Base-by-base conservation (phyloP, 192 early-diverging fungal genomes). In the Geranomyces michiganensis region DNA sequence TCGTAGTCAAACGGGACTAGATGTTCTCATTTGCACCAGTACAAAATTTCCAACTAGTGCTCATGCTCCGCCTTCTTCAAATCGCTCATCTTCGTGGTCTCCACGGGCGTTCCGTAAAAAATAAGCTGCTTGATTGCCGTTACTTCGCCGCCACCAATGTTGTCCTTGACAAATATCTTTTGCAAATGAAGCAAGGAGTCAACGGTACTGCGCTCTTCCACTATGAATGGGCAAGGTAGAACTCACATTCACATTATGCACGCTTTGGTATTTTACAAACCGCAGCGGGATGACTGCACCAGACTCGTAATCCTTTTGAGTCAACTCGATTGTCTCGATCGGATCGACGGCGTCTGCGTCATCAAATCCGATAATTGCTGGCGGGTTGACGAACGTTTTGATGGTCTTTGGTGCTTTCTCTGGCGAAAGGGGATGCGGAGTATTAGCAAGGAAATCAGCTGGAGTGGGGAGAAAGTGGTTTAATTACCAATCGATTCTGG, bases 231-330 rank as follows among this genome's bases (percentile, higher is more conserved):
- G 41, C 0, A 0, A 60, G 58, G 3, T 4, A 60, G 21, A 45
- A 68, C 74, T 64, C 44, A 91, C 84, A 53, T 91, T 87, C 59
- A 97, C 53, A 66, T 80, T 91, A 60, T 83, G 88, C 32, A 98
- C 89, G 65, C 85, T 90, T 82, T 98, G 96, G 81, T 94, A 98
- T 62, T 93, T 92, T 65, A 98, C 96, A 78, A 93, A 98, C 55
- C 93, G 88, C 73, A 98, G 84, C 9, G 83, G 81, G n/a, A 90
- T 86, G 33, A 92, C 80, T 15, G 84, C 83, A 27, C 88, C 84
- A 26, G 76, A 81, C 70, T 87, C 85, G 72, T 91, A 93, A 31
- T 89, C 82, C n/a, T 68, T 55, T 60, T 62, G 81, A 12, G 79
- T 79, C 76, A 98, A 75, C 24, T 87, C 86, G 43, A 98, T 80